Evolutionary conservation across 2,329 filamentous ascomycete species (phyloP), one percentile per base, ranked within the genome.

Genomic region (Saccharata proteae): DNA sequence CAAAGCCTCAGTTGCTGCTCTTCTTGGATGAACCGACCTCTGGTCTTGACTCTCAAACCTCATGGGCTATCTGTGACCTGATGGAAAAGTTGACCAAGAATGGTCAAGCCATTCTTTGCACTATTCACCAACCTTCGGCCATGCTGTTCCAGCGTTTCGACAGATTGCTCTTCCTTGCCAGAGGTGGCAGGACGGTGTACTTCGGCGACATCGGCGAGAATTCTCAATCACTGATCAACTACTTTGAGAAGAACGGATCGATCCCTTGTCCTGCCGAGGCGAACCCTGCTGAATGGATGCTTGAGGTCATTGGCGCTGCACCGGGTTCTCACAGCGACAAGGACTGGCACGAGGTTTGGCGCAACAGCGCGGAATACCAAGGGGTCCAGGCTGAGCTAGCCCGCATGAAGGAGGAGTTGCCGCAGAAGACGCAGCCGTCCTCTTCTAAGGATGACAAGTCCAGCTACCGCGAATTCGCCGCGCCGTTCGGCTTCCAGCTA

Each of bases 61-160:
- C 40, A 5, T 35, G 30, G 29, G 28, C 34, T 8, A 41, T 43
- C 15, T 34, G 38, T 18, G 27, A 35, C 9, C 35, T 44, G 18
- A 36, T 44, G 30, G 29, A 40, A 14, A 28, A 39, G 21, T 25
- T 44, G 15, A 69, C 73, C 1, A 67, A 72, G 15, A 61, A 64
- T 2, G 71, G 71, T 0, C 71, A 75, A 38, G 68, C 70, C 1
- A 65, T 76, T 6, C 51, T 75, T 1, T 73, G 68, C 37, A 75
- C 71, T 0, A 74, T 75, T 39, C 84, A 93, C 54, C 84, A 93
- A 55, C 85, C 85, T 11, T 88, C 81, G 6, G 82, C 84, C 16
- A 82, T 88, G 66, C 67, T 93, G 21, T 90, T 93, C 63, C 80
- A 92, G 52, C 76, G 80, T 37, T 93, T 86, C 49, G 80, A 86